These are phyloP conservation scores for Nepenthes alata DNA, from an alignment of 179 eudicot genomes.

Conservation along the genomic window DNA sequence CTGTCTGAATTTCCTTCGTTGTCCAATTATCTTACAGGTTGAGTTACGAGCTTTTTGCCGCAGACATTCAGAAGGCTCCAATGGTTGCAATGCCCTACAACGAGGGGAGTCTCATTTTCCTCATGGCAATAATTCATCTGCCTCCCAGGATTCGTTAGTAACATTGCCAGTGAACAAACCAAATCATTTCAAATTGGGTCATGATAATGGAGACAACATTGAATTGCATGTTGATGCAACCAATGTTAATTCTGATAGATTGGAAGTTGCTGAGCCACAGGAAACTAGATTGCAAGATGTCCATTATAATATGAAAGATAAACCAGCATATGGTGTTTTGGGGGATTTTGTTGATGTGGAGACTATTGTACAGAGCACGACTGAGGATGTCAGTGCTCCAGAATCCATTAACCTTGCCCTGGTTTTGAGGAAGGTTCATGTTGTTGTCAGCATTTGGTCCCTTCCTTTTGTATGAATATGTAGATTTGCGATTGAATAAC, in stretches of 20 bases:
- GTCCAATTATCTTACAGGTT: conserved; percentile 35
- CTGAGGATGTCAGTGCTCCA: conserved; percentile 27
- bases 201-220: conserved; percentile 43
- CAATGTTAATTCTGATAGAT: conserved; percentile 14
- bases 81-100: conserved; percentile 15
- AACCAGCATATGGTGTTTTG: conserved; percentile 21
- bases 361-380: conserved; percentile 15
- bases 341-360: conserved; percentile 17
- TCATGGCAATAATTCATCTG: conserved; percentile 22
- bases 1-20: not conserved
- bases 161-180: conserved; percentile 19
- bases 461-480: not conserved
- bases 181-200: conserved; percentile 39
- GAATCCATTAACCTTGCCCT: conserved; percentile 28
- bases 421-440: conserved; percentile 59
- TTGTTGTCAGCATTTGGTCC: not conserved
- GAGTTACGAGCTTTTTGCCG: conserved; percentile 84
- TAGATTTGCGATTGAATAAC: not conserved
- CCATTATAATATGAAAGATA: conserved; percentile 17
- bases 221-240: conserved; percentile 20
- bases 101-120: conserved; percentile 19
- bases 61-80: conserved; percentile 53
- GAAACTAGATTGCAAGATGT: conserved; percentile 20
- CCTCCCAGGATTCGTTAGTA: conserved; percentile 12
- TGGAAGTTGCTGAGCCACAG: conserved; percentile 17